Base-by-base conservation (phyloP, 352 stramenopile species). In the Pythium guiyangense region DNA sequence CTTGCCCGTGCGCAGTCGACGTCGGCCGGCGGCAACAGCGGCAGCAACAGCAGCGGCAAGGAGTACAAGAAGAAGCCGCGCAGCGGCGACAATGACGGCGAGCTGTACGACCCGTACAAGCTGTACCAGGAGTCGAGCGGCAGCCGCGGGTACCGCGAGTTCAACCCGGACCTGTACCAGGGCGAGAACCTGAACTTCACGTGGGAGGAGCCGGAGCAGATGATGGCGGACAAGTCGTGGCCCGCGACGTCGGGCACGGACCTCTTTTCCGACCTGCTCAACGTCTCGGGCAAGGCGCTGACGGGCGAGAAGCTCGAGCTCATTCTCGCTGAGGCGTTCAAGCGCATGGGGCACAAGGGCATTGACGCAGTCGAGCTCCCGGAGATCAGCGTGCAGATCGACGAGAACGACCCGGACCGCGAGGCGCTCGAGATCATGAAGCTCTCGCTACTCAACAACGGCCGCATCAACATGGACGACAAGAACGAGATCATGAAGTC, bases 211-310 rank as follows among this genome's bases (percentile, higher is more conserved):
- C 79, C 80, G 4, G 81, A 85, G 52, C 66, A 87, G 42, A 74
- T 95, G 70, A 95, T 95, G 85, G 81, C 83, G 37, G 85, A 95
- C 70, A 95, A 95, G 70, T 92, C 79, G 63, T 95, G 85, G 85
- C 85, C 85, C 1, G 61, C 74, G 45, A 95, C 85, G 17, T 83
- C 83, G 2, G 81, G 79, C 64, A 75, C 83, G 15, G 81, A 95
- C 46, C 62, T 93, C 55, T 95, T 92, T 59, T 61, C 67, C 51
- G 85, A 95, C 64, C 65, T 95, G 64, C 67, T 92, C 59, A 92
- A 95, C 67, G 75, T 95, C 35, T 73, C 79, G 49, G 69, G 52
- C 52, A 71, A 83, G 54, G 66, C 70, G 37, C 70, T 71, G 9
- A 73, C 61, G 14, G 76, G 69, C 25, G 73, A 93, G 52, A 91